phyloP scores from a whole-genome alignment of 306 rosid species.

The Datisca glomerata region DNA sequence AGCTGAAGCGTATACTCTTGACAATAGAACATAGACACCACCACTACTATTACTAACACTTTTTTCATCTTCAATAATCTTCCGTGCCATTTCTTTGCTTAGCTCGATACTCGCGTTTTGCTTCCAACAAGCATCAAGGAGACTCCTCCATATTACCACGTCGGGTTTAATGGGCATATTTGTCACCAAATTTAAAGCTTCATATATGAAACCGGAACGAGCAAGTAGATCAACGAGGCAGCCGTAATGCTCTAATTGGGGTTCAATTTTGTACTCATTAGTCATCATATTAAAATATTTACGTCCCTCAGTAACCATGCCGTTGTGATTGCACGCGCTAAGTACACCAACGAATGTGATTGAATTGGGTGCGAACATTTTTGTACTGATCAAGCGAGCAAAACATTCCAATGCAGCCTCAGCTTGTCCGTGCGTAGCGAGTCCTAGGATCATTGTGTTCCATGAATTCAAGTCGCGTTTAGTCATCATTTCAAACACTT shows the following conservation, averaged over 20 bases:
- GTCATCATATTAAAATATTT: constrained; percentile 47
- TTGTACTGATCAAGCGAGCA: constrained; percentile 27
- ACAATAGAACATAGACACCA: constrained; percentile 64
- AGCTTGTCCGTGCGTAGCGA: constrained; percentile 60
- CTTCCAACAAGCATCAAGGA: constrained; percentile 68
- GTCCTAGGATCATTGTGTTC: constrained; percentile 64
- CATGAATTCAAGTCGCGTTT: constrained; percentile 40
- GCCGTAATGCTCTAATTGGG: constrained; percentile 64
- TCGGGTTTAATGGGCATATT: constrained; percentile 70
- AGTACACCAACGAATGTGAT: constrained; percentile 63
- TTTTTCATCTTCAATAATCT: constrained; percentile 35
- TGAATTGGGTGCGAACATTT: constrained; percentile 38
- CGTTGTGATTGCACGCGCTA: constrained; percentile 70
- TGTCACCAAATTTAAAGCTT: constrained; percentile 49
- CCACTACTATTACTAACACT: constrained; percentile 27
- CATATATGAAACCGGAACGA: constrained; percentile 43
- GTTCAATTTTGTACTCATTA: constrained; percentile 36
- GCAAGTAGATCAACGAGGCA: constrained; percentile 74
- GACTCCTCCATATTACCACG: constrained; percentile 71
- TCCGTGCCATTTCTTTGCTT: constrained; percentile 47
- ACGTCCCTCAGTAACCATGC: constrained; percentile 49
- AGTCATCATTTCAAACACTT: constrained; percentile 52
- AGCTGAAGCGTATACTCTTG: constrained; percentile 68
- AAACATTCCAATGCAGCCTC: constrained; percentile 37
- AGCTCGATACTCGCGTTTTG: constrained; percentile 54